Base-by-base conservation (phyloP, 129 eudicot genomes). In the Logfia minima region DNA sequence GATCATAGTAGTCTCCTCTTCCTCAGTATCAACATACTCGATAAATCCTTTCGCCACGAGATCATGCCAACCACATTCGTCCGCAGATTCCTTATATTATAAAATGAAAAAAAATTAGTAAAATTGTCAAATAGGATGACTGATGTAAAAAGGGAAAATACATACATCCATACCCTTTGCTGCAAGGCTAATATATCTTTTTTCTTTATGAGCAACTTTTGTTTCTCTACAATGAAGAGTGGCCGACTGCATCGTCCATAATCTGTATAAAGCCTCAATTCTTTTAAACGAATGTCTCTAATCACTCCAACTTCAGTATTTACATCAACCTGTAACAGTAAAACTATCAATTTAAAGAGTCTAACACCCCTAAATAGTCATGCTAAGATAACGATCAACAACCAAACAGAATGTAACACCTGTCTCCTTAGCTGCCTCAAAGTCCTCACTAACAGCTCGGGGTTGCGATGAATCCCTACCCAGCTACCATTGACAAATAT, bases 1-100 rank as follows among this genome's bases (percentile, higher is more conserved):
- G 68, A 90, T 90, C 96, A 88, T 83, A 48, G 96, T 86, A 6
- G 91, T 90, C 76, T 90, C 93, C 43, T 90, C 92, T 86, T 90
- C 90, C 73, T 86, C 91, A 0, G 93, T 85, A 31, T 88, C 97
- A 28, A 88, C 75, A 72, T 84, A 91, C 48, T 91, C 94, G 23
- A 88, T 77, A 68, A 72, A 88, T n/a, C 92, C 94, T 65, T 85
- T 88, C 0, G 88, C 71, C 48, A 86, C 82, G 6, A 86, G 87
- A 68, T 86, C 89, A 77, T 91, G 92, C 94, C 97, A 86, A 3
- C 88, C 91, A 77, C 87, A 78, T 21, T 86, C 89, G 13, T 85
- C 88, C 4, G 77, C 86, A 18, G 79, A 51, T 79, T 86, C 91
- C 96, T 86, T 79, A 60, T 45, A 72, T 29, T 13, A 68, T 5